Evolutionary conservation across 805 yeast genomes (phyloP), one percentile per base, ranked within the genome.

Genomic region (Candida ascalaphidarum): DNA sequence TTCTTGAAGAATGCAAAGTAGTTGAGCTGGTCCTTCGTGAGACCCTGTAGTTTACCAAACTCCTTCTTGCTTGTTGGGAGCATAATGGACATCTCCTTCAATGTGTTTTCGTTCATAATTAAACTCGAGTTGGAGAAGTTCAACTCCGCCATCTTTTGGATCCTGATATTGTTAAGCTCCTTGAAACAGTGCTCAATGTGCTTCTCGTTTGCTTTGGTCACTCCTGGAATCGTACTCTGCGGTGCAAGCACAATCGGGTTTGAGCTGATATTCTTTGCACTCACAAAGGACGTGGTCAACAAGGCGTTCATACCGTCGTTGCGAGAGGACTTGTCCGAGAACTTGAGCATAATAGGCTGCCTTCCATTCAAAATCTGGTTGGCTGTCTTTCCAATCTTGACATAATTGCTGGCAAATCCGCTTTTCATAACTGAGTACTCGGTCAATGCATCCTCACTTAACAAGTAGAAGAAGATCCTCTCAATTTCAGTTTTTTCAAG

Each of bases 321-420:
- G 6, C 18, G 18, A 8, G 18, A 17, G 18, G 18, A 17, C 8
- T 8, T 8, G 27, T 48, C 46, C 21, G 64, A 58, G 47, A 79
- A 77, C 11, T 65, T 55, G 59, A 81, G 71, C 6, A 53, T 48
- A n/a, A 82, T 63, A 26, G 48, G 58, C 33, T 61, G 59, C 3
- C 41, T 46, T 2, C 70, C 71, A 7, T 43, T 40, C 28, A 79
- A 42, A 2, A 85, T 61, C 1, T 44, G 45, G 11, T 52, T 44
- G 1, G 86, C 75, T n/a, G 65, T 55, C 1, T 63, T 59, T 0
- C 95, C 95, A 1, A 65, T 40, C 36, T 64, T 65, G 4, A 88
- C 69, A 44, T 89, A 89, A 29, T 81, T 80, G 2, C 81, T 61
- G 0, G 94, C 81, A 58, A 79, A 88, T 0, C 95, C 94, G 13